Evolutionary conservation across 768 basidiomycete genomes (phyloP).

Genomic region (Naematelia encephala): DNA sequence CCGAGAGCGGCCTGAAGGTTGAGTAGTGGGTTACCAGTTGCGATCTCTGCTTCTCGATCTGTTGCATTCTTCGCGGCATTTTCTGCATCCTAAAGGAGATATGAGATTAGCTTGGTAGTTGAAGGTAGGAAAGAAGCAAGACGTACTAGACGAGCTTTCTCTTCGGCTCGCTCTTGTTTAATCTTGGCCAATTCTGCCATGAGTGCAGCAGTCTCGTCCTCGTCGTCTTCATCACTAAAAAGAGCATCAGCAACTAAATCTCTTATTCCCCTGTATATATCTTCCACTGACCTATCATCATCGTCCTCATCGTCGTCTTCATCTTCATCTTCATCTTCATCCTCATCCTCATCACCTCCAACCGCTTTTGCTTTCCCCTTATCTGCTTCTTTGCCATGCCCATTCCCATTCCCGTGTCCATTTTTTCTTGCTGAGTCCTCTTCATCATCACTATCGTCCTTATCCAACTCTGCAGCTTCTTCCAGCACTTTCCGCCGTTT

Average conservation of each 20-base stretch:
- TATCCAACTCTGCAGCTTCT: conserved; percentile 81
- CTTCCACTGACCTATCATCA: conserved; percentile 40
- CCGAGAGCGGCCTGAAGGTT: conserved; percentile 89
- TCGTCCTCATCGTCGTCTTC: conserved; percentile 52
- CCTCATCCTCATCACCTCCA: conserved; percentile 47
- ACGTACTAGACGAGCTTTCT: conserved; percentile 65
- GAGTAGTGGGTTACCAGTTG: conserved; percentile 78
- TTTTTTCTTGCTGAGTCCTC: conserved; percentile 32
- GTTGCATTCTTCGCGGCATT: conserved; percentile 58
- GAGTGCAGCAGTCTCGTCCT: conserved; percentile 89
- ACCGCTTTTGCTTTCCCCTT: conserved; percentile 52
- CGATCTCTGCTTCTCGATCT: conserved; percentile 75
- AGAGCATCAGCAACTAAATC: conserved; percentile 5
- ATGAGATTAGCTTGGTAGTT: neutral
- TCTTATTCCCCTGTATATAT: neutral
- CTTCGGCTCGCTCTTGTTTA: conserved; percentile 90
- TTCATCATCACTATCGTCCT: conserved; percentile 79
- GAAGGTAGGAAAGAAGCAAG: neutral
- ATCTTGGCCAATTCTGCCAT: conserved; percentile 97
- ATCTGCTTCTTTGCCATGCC: conserved; percentile 43
- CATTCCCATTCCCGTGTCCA: conserved; percentile 16
- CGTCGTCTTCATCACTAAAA: conserved; percentile 60
- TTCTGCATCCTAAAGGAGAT: conserved; percentile 63
- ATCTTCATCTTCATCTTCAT: conserved; percentile 51
- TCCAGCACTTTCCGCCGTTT: conserved; percentile 85